phyloP scores from a whole-genome alignment of 257 asterid genomes.

The Scutellaria minor region DNA sequence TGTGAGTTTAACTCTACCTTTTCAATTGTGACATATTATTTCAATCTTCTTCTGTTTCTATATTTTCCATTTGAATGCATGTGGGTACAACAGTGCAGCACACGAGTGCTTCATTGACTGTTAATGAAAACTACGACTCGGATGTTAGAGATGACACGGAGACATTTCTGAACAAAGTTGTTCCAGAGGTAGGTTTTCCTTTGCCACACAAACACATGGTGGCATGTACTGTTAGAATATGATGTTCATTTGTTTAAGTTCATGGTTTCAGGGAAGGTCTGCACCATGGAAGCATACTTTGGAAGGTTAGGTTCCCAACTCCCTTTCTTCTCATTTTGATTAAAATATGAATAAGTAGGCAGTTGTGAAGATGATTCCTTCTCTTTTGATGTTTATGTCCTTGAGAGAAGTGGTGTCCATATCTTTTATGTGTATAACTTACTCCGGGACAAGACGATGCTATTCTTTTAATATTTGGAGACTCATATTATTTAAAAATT shows the following conservation, averaged over 20 bases:
- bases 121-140: slow-evolving; percentile 91
- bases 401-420: not conserved
- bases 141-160: slow-evolving; percentile 95
- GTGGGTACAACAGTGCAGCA: slow-evolving; percentile 81
- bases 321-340: slow-evolving; percentile 5
- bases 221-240: slow-evolving; percentile 18
- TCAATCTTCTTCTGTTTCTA: not conserved
- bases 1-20: slow-evolving; percentile 50
- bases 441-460: not conserved
- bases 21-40: not conserved
- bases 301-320: slow-evolving; percentile 61
- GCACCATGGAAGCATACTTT: slow-evolving; percentile 96
- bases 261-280: slow-evolving; percentile 70
- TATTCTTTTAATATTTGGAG: slow-evolving; percentile 9
- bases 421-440: not conserved
- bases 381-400: slow-evolving; percentile 3
- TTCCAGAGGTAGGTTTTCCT: slow-evolving; percentile 79
- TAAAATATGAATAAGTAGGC: slow-evolving; percentile 2
- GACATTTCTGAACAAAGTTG: slow-evolving; percentile 79
- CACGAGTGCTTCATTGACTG: slow-evolving; percentile 97
- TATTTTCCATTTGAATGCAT: slow-evolving; percentile 31
- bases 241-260: slow-evolving; percentile 35
- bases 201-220: slow-evolving; percentile 16
- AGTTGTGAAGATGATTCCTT: not conserved
- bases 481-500: slow-evolving; percentile 9